Conservation (phyloP, 495 filamentous ascomycete species). For the Peziza echinospora region DNA sequence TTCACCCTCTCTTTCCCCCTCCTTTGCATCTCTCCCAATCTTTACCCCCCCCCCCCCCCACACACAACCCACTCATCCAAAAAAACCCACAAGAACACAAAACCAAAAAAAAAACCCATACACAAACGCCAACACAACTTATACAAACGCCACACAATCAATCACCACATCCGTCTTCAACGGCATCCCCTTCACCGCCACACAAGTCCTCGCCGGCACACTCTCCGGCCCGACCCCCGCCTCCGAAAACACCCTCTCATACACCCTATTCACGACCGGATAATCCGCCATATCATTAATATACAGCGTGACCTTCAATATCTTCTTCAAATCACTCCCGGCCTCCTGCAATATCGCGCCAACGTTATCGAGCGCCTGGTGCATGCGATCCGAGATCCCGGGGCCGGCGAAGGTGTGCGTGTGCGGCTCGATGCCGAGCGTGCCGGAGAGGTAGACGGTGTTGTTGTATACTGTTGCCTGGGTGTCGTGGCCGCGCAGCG, state of each 20-base stretch:
- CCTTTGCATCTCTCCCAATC: too few species aligned
- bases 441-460: background rate
- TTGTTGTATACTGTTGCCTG: background rate
- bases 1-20: too few species aligned
- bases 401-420: background rate
- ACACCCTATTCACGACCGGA: constrained; percentile 1
- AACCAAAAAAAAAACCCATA: too few species aligned
- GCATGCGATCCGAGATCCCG: background rate
- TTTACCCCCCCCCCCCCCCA: too few species aligned
- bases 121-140: too few species aligned
- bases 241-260: constrained; percentile 1
- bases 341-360: background rate
- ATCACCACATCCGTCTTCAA: background rate
- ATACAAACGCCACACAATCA: background rate
- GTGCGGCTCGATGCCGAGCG: background rate
- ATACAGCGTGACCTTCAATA: background rate
- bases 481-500: background rate
- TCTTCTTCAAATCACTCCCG: background rate
- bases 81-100: too few species aligned
- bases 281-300: background rate
- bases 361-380: background rate
- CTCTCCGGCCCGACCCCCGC: constrained; percentile 1
- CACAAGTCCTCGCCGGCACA: background rate
- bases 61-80: too few species aligned
- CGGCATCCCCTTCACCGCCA: background rate